A percentile compares a stretch with the other conserved stretches of the same genome.
Evolutionary conservation across 495 filamentous ascomycete genomes (phyloP).

Genomic region (Delitschia confertaspora): DNA sequence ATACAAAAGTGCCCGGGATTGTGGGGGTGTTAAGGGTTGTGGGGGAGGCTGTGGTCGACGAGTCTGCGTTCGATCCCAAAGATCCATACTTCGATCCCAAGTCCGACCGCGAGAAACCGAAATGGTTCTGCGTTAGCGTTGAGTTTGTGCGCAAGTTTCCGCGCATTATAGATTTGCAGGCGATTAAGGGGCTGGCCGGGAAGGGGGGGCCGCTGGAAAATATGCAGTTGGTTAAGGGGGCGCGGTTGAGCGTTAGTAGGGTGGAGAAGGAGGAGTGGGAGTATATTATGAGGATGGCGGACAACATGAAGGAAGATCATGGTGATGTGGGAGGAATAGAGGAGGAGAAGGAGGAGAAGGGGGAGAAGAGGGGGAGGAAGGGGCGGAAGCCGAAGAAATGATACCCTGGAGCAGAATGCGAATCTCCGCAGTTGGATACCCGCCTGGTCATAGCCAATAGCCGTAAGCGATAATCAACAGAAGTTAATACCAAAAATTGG

Average conservation of each 20-base stretch:
- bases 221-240: slow-evolving; percentile 75
- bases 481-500: no score
- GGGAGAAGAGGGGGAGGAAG: no score
- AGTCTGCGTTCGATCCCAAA: slow-evolving; percentile 67
- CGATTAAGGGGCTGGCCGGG: slow-evolving; percentile 55
- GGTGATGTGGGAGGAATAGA: no score
- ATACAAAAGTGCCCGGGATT: slow-evolving; percentile 82
- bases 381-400: no score
- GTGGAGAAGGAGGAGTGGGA: slow-evolving; percentile 70
- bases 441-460: no score
- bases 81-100: slow-evolving; percentile 80
- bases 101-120: slow-evolving; percentile 61
- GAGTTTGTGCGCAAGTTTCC: slow-evolving; percentile 71
- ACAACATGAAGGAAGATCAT: no score
- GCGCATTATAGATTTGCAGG: slow-evolving; percentile 60
- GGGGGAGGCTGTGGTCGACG: slow-evolving; percentile 69
- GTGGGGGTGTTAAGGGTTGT: slow-evolving; percentile 93
- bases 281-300: slow-evolving; percentile 53
- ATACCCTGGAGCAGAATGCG: no score
- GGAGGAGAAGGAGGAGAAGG: no score
- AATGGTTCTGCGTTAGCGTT: slow-evolving; percentile 85
- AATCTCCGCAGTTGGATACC: no score
- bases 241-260: slow-evolving; percentile 72
- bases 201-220: slow-evolving; percentile 58
- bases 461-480: no score